A percentile compares a stretch with the other conserved stretches of the same genome.
These are phyloP conservation scores for Davidsoniella virescens DNA, from an alignment of 2,329 filamentous ascomycete species.

Conservation along the genomic window DNA sequence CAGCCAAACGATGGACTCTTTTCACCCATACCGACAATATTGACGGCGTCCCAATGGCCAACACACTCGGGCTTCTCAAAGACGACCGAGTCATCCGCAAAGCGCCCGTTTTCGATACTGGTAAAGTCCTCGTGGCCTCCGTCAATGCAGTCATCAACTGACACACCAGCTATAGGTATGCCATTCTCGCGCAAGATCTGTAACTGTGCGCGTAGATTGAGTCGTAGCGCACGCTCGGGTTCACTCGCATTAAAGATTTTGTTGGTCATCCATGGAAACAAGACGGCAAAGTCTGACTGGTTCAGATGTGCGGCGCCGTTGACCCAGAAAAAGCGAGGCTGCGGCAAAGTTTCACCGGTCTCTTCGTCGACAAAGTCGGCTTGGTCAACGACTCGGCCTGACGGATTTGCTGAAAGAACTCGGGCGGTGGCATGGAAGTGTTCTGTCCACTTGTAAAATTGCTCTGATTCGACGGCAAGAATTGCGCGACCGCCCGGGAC, in stretches of 20 bases:
- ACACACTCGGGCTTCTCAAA: conserved; percentile 24
- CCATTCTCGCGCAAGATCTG: conserved; percentile 37
- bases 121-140: conserved; percentile 18
- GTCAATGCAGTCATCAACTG: conserved; percentile 31
- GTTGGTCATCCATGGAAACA: conserved; percentile 58
- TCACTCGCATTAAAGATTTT: conserved; percentile 40
- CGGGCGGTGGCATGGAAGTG: conserved; percentile 55
- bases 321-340: conserved; percentile 61
- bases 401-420: conserved; percentile 42
- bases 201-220: conserved; percentile 42
- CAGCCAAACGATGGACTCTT: conserved; percentile 13
- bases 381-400: conserved; percentile 25
- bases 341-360: conserved; percentile 20
- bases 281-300: conserved; percentile 67
- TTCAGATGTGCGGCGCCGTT: conserved; percentile 59
- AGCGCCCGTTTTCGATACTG: conserved; percentile 15
- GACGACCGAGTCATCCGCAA: conserved; percentile 31
- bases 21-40: conserved; percentile 7
- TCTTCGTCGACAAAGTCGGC: conserved; percentile 19
- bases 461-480: conserved; percentile 57
- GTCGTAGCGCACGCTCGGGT: conserved; percentile 40
- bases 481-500: conserved; percentile 41
- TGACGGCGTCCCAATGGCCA: conserved; percentile 6
- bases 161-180: conserved; percentile 33
- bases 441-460: conserved; percentile 62